phyloP scores from a whole-genome alignment of 2,329 filamentous ascomycete species.

The Xylariaceae sp. region DNA sequence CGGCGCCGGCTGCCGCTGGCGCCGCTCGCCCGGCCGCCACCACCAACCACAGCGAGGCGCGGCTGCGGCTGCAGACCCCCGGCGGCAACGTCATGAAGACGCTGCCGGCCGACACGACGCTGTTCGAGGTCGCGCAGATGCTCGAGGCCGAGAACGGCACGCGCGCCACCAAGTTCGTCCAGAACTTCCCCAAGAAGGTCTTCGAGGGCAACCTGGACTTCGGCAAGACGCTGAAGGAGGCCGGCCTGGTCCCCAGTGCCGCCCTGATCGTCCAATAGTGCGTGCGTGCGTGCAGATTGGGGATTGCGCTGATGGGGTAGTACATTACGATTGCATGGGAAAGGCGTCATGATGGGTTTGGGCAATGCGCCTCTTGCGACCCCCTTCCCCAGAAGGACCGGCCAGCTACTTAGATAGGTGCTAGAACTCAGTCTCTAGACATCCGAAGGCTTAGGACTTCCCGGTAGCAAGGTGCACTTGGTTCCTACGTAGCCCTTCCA shows the following conservation, averaged over 20 bases:
- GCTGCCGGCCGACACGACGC: conserved; percentile 77
- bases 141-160: conserved; percentile 64
- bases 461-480: too few species aligned
- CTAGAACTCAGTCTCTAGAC: too few species aligned
- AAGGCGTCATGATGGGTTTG: conserved; percentile 1
- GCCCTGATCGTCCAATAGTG: conserved; percentile 65
- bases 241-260: conserved; percentile 84
- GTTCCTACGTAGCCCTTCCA: too few species aligned
- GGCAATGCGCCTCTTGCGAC: background rate
- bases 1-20: conserved; percentile 39
- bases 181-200: conserved; percentile 80
- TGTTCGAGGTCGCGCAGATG: conserved; percentile 83
- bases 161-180: conserved; percentile 68
- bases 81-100: conserved; percentile 78
- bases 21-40: conserved; percentile 48
- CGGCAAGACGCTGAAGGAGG: conserved; percentile 85
- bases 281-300: conserved; percentile 1
- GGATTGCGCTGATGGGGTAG: background rate
- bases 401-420: too few species aligned
- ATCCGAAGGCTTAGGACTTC: too few species aligned
- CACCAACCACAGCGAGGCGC: conserved; percentile 68
- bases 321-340: conserved; percentile 14
- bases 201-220: conserved; percentile 67
- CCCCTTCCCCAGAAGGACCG: too few species aligned
- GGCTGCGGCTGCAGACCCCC: conserved; percentile 72